Percentiles rank a stretch among this genome's conserved stretches.
Evolutionary conservation across 192 early-diverging fungal species (phyloP).

Genomic region (Pecoramyces ruminantium): DNA sequence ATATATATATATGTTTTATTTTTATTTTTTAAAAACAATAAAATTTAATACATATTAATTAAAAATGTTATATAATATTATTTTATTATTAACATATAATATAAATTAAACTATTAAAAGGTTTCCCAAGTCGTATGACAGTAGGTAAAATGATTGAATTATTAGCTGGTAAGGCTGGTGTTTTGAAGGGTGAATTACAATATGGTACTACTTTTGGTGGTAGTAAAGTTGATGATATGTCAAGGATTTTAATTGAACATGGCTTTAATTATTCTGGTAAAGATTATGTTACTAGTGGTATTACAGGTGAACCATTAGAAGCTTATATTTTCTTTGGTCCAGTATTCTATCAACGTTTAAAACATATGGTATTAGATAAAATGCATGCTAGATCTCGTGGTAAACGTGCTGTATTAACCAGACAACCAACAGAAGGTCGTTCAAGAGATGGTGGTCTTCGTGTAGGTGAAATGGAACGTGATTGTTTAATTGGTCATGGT

Average conservation of each 20-base stretch:
- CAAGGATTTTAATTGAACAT: slow-evolving; percentile 69
- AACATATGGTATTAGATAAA: slow-evolving; percentile 99
- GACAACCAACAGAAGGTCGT: slow-evolving; percentile 94
- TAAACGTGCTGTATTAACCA: slow-evolving; percentile 74
- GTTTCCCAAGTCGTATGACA: slow-evolving; percentile 97
- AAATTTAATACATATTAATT: too few relatives aligned
- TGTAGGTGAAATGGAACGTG: slow-evolving; percentile 96
- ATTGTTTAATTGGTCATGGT: slow-evolving; percentile 90
- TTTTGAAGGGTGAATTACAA: slow-evolving; percentile 75
- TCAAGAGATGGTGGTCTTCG: slow-evolving; percentile 88
- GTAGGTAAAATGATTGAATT: slow-evolving; percentile 98
- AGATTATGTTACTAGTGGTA: slow-evolving; percentile 83
- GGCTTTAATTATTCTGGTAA: slow-evolving; percentile 96
- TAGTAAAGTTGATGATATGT: slow-evolving; percentile 91
- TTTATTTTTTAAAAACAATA: too few relatives aligned
- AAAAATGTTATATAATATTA: too few relatives aligned
- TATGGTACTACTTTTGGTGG: slow-evolving; percentile 93
- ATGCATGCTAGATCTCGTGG: slow-evolving; percentile 90
- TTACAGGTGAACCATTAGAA: slow-evolving; percentile 73
- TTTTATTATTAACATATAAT: too few relatives aligned
- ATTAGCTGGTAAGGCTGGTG: slow-evolving; percentile 87
- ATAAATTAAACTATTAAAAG: too few relatives aligned
- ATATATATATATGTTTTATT: neutral
- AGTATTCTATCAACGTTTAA: slow-evolving; percentile 92
- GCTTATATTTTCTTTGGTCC: slow-evolving; percentile 97